These are phyloP conservation scores for Arthromyces matolae DNA, from an alignment of 768 basidiomycete genomes.

Conservation along the genomic window DNA sequence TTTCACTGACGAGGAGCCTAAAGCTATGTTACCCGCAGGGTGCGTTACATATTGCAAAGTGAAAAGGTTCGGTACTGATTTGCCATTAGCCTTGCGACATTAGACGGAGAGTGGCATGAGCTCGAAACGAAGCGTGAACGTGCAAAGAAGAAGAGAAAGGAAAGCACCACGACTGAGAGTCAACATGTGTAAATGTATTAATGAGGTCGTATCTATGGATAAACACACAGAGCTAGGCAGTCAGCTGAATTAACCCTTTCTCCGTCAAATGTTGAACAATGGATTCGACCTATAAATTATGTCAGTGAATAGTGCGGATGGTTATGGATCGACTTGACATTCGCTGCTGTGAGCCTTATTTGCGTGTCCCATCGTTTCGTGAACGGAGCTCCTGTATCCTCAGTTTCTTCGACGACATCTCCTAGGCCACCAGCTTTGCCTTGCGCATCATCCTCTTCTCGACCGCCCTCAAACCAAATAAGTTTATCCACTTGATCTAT, in stretches of 20 bases:
- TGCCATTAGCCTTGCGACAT: conserved; percentile 56
- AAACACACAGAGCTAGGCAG: conserved; percentile 21
- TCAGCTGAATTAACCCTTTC: conserved; percentile 57
- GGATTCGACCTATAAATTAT: conserved; percentile 61
- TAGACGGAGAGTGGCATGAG: conserved; percentile 98
- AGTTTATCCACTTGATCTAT: conserved; percentile 96
- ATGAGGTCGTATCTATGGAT: conserved; percentile 24
- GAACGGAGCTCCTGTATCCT: conserved; percentile 84
- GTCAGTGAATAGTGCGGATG: background rate
- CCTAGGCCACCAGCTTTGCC: conserved; percentile 93
- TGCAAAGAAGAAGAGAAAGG: conserved; percentile 74
- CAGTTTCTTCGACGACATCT: conserved; percentile 80
- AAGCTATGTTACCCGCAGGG: conserved; percentile 72
- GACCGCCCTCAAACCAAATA: conserved; percentile 86
- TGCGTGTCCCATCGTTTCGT: conserved; percentile 97
- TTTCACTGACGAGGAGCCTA: conserved; percentile 78
- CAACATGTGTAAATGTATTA: conserved; percentile 24
- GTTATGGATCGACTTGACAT: conserved; percentile 46
- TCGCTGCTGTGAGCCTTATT: conserved; percentile 83
- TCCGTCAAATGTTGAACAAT: conserved; percentile 81
- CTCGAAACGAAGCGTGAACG: conserved; percentile 92
- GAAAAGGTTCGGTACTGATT: conserved; percentile 5
- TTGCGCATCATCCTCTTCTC: conserved; percentile 89
- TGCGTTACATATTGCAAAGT: conserved; percentile 37
- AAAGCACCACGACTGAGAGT: conserved; percentile 32